Base-by-base conservation (phyloP, 1,139 yeast genomes). In the Saccharomycopsis crataegensis region DNA sequence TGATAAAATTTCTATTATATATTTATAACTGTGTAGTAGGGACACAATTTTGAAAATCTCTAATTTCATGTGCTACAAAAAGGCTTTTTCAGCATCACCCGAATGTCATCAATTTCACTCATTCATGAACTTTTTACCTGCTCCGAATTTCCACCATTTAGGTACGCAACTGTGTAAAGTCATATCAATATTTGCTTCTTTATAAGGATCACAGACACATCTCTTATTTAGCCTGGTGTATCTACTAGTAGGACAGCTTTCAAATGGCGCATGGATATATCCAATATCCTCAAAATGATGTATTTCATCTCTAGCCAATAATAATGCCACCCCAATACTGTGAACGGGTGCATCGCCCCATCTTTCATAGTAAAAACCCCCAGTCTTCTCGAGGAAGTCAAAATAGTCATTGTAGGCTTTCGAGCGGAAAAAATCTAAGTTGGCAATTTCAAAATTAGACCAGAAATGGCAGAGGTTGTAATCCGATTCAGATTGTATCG, bases 271-370 rank as follows among this genome's bases (percentile, higher is more conserved):
- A 69, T 93, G 98, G 61, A 67, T 77, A 68, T 93, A 93, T 0
- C 97, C 98, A 34, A 93, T 77, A 63, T 90, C 96, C 59, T 90
- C 95, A 67, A 93, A 91, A 67, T 90, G 96, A 63, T 87, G 91
- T 51, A 93, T 77, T 62, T 84, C 81, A 46, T 79, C 67, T 58
- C 75, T 79, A 63, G 86, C 88, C 54, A 89, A 72, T 51, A 93
- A 69, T 40, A 91, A 67, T 1, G 83, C 70, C 5, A 83, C 79
- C 0, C 82, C 98, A 38, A 91, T 77, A 0, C 96, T 76, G 67
- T 93, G 98, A 6, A 93, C 96, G 0, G 99, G 98, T 0, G 98
- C 98, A 70, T 93, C 99, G 3, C 99, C 99, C 99, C 98, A 93
- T 60, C 99, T 73, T 67, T 86, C 94, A 65, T 89, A 89, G 66